Percentiles rank a stretch among this genome's conserved stretches.
phyloP scores from a whole-genome alignment of 331 rosid species.

The Prunus yedoensis region DNA sequence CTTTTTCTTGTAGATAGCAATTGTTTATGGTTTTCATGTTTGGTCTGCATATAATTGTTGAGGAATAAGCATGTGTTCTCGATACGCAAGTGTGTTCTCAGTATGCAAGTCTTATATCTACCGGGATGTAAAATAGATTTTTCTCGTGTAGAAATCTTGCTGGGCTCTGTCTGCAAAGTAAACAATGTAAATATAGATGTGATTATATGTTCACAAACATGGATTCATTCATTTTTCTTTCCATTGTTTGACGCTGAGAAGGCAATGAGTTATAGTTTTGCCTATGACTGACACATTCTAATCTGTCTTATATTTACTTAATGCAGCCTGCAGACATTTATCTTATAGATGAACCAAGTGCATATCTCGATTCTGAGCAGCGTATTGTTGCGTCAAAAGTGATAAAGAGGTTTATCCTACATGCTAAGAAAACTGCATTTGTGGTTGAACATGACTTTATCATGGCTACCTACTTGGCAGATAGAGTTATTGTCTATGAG shows the following conservation, averaged over 20 bases:
- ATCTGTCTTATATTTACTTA: neutral
- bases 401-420: slow-evolving; percentile 94
- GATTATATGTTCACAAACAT: neutral
- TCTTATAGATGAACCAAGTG: slow-evolving; percentile 97
- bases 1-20: too few species aligned
- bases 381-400: slow-evolving; percentile 96
- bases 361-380: slow-evolving; percentile 98
- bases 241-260: neutral
- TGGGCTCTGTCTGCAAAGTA: neutral
- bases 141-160: neutral
- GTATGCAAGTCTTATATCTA: too few species aligned
- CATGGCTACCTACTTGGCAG: slow-evolving; percentile 99
- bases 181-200: neutral
- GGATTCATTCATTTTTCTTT: neutral
- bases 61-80: too few species aligned
- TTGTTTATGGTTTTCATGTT: too few species aligned
- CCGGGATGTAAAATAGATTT: neutral
- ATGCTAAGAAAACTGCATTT: slow-evolving; percentile 96
- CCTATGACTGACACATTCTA: neutral
- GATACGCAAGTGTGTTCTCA: too few species aligned
- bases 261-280: neutral
- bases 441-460: slow-evolving; percentile 97
- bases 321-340: slow-evolving; percentile 98
- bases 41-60: too few species aligned
- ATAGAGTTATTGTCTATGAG: slow-evolving; percentile 87